These are phyloP conservation scores for Cyclotella atomus DNA, from an alignment of 108 stramenopile genomes.

Conservation along the genomic window DNA sequence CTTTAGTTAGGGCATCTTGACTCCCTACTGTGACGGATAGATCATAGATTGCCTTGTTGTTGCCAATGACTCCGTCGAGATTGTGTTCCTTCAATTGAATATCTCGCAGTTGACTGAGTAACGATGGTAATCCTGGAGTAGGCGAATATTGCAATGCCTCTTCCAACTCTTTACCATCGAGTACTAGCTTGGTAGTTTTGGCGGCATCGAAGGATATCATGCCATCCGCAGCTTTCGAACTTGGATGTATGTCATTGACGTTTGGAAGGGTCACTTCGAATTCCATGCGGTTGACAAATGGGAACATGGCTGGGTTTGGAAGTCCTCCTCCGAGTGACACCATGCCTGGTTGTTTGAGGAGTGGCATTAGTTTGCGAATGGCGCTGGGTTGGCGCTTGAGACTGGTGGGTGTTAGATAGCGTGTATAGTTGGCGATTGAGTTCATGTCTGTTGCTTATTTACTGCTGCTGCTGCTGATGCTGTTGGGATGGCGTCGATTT, in stretches of 20 bases:
- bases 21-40: slow-evolving; percentile 44
- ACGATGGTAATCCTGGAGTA: slow-evolving; percentile 38
- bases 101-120: slow-evolving; percentile 23
- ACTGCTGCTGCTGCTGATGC: no score
- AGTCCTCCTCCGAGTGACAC: slow-evolving; percentile 55
- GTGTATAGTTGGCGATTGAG: slow-evolving; percentile 4
- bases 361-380: slow-evolving; percentile 41
- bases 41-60: background rate
- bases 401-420: slow-evolving; percentile 10
- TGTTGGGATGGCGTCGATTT: no score
- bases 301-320: slow-evolving; percentile 48
- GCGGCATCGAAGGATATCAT: background rate
- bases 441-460: slow-evolving; percentile 9
- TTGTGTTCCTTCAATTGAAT: slow-evolving; percentile 35
- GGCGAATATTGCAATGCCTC: slow-evolving; percentile 49
- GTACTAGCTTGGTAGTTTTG: background rate
- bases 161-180: slow-evolving; percentile 7
- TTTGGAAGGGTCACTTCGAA: slow-evolving; percentile 7
- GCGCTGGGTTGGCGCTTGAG: slow-evolving; percentile 16
- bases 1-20: slow-evolving; percentile 49
- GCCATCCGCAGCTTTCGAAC: background rate
- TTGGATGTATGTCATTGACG: background rate
- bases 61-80: background rate
- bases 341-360: slow-evolving; percentile 33
- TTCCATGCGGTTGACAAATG: slow-evolving; percentile 13